Evolutionary conservation across 371 early-diverging fungal species (phyloP), one percentile per base, ranked within the genome.

Genomic region (Parasitella parasitica): DNA sequence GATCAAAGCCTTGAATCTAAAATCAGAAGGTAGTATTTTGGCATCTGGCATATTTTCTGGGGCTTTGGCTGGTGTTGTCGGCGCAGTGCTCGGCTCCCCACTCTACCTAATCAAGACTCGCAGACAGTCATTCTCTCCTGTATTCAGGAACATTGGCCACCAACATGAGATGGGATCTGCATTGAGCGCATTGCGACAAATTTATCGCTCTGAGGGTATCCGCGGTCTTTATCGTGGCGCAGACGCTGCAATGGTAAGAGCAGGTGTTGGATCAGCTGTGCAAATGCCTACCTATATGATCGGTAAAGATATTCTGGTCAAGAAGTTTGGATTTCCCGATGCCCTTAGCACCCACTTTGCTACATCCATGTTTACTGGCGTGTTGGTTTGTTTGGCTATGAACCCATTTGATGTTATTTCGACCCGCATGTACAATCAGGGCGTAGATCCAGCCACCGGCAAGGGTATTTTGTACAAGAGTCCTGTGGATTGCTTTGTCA

Each of bases 341-440:
- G 85, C 86, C 49, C 76, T 90, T 12, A 53, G 71, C 4, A 84
- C 91, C 22, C 95, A 96, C 59, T 87, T 91, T 28, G 71, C 83
- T 34, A 87, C 95, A 6, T 89, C 90, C 65, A 85, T 96, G 86
- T 76, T 90, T 53, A 90, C 93, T 4, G 92, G 94, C 60, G 81
- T 97, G 57, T 83, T 94, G 64, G 92, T 96, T 22, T 94, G 94
- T 64, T 69, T 87, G 24, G 92, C 88, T 32, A 97, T 97, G 98
- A 97, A 97, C 64, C 97, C 98, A 16, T 97, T 97, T 65, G 98
- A 97, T 74, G 96, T 97, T 4, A 89, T 96, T 57, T 91, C 88
- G 34, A 97, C 97, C 15, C 85, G 98, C 54, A 93, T 97, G 91
- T 97, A 95, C 76, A 96, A 96, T 67, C 97, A 97, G 64, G 85